Conservation (phyloP, 345 rosid genomes). For the Citrus maxima region DNA sequence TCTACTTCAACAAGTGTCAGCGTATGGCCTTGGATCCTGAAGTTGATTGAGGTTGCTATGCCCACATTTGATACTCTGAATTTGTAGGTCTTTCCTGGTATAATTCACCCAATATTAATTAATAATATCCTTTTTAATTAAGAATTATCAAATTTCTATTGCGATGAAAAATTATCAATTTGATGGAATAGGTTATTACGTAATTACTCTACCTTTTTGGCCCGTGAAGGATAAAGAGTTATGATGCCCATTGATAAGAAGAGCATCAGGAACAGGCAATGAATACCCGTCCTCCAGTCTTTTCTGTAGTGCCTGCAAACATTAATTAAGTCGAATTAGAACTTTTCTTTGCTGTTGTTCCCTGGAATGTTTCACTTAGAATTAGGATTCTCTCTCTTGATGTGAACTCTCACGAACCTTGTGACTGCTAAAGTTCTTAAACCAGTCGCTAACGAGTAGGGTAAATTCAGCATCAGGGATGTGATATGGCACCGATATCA, state of each 20-base stretch:
- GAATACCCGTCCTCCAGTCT: constrained; percentile 45
- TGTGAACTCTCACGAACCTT: constrained; percentile 37
- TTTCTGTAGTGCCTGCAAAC: constrained; percentile 43
- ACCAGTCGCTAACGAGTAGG: constrained; percentile 44
- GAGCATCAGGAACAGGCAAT: constrained; percentile 55
- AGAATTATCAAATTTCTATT: too few species aligned
- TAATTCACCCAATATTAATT: not conserved
- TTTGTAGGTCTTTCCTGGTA: constrained; percentile 64
- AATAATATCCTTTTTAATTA: not conserved
- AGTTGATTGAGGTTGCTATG: constrained; percentile 62
- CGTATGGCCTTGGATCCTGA: constrained; percentile 74
- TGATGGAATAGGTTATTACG: constrained; percentile 3
- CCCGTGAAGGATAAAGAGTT: constrained; percentile 42
- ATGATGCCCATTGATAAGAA: constrained; percentile 68
- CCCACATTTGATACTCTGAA: constrained; percentile 81
- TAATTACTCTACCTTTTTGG: constrained; percentile 33
- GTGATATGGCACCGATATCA: constrained; percentile 39
- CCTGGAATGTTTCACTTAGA: not conserved
- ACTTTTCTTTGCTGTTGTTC: not conserved
- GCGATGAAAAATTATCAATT: not conserved
- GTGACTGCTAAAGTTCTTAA: constrained; percentile 32
- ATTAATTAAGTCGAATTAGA: not conserved
- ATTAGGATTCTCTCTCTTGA: not conserved
- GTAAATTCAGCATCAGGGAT: constrained; percentile 38
- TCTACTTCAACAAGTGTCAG: constrained; percentile 81